Evolutionary conservation across 1,284 basidiomycete genomes (phyloP).

Genomic region (Puccinia horiana): DNA sequence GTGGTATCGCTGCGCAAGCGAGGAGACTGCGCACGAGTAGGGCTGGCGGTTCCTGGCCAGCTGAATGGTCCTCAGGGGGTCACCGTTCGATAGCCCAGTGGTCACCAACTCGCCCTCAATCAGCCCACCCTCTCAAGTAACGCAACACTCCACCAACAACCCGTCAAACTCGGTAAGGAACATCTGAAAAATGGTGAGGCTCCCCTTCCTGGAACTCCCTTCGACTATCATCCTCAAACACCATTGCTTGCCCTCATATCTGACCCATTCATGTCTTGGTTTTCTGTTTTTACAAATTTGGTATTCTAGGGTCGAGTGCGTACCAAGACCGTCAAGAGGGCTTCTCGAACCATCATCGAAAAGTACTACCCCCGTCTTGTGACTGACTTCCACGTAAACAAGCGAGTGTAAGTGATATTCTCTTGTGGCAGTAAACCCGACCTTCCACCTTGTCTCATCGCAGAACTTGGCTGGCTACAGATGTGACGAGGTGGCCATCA

Average conservation of each 20-base stretch:
- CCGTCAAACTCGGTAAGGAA: conserved; percentile 6
- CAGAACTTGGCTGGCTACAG: conserved; percentile 92
- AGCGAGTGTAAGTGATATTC: conserved; percentile 39
- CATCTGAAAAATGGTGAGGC: conserved; percentile 14
- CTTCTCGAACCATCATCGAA: conserved; percentile 98
- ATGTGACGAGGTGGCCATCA: conserved; percentile 91
- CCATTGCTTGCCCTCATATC: no score
- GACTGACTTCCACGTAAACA: conserved; percentile 75
- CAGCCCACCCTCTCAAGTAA: neutral
- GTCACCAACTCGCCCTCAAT: neutral
- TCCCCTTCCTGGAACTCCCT: neutral
- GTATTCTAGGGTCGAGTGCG: conserved; percentile 86
- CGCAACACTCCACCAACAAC: neutral
- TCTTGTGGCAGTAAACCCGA: neutral
- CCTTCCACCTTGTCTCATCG: conserved; percentile 51
- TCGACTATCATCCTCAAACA: no score
- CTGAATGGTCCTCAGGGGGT: neutral
- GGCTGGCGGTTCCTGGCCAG: neutral
- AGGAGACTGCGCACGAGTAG: conserved; percentile 23
- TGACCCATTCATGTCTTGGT: no score
- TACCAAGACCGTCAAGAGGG: conserved; percentile 99
- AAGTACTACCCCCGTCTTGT: conserved; percentile 99
- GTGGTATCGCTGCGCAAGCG: conserved; percentile 1
- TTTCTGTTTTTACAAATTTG: no score
- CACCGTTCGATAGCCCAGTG: neutral